phyloP scores from a whole-genome alignment of 805 yeast genomes.

The Candida glaebosa region DNA sequence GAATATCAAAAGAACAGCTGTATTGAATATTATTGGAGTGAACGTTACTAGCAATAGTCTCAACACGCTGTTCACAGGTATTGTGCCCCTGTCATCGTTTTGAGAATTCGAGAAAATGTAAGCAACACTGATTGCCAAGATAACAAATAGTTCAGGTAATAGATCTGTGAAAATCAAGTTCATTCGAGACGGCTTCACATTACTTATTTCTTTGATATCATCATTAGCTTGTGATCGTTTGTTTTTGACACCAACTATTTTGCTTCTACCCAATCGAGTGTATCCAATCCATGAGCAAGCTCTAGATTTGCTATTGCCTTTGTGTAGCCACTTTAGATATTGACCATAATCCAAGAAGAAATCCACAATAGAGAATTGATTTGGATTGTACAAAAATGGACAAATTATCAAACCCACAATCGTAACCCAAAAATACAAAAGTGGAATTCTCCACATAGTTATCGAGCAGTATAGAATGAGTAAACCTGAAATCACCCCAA shows the following conservation, averaged over 20 bases:
- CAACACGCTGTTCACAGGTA: constrained; percentile 38
- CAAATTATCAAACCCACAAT: constrained; percentile 62
- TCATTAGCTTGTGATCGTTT: constrained; percentile 30
- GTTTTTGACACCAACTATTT: constrained; percentile 55
- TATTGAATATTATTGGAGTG: constrained; percentile 47
- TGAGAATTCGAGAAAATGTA: constrained; percentile 55
- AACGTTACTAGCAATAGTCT: constrained; percentile 43
- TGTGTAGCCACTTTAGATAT: constrained; percentile 48
- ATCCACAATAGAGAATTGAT: constrained; percentile 66
- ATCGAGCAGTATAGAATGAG: constrained; percentile 55
- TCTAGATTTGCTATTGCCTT: constrained; percentile 46
- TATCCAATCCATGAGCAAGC: constrained; percentile 44
- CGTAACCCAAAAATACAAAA: constrained; percentile 72
- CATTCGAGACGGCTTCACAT: constrained; percentile 47
- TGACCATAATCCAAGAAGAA: constrained; percentile 66
- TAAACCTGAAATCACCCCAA: constrained; percentile 52
- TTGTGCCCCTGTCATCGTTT: constrained; percentile 34
- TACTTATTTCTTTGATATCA: constrained; percentile 40
- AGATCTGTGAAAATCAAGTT: constrained; percentile 42
- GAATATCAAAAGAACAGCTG: constrained; percentile 33
- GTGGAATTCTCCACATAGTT: constrained; percentile 58
- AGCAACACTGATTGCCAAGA: constrained; percentile 39
- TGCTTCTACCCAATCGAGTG: constrained; percentile 48
- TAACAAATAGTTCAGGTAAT: constrained; percentile 32
- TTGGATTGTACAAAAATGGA: constrained; percentile 75